Percentiles rank a stretch among this genome's conserved stretches.
Conservation (phyloP, 805 yeast genomes). For the Starmerella sirachaensis region DNA sequence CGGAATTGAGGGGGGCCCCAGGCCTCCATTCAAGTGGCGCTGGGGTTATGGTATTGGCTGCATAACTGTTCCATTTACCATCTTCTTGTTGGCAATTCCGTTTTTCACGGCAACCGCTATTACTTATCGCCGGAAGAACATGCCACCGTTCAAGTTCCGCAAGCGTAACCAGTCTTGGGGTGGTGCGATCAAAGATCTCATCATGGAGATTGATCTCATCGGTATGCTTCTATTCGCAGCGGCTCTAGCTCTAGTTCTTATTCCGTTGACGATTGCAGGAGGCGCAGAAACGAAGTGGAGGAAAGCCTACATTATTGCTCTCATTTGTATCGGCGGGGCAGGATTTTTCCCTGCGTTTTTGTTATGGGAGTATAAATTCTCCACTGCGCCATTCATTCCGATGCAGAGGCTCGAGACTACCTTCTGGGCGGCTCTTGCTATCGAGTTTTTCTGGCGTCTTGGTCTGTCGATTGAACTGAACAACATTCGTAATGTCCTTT, state of each 20-base stretch:
- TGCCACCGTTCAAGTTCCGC: slow-evolving; percentile 6
- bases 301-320: slow-evolving; percentile 50
- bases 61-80: slow-evolving; percentile 53
- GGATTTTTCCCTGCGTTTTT: slow-evolving; percentile 44
- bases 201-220: slow-evolving; percentile 55
- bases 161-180: slow-evolving; percentile 27
- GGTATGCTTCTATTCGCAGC: slow-evolving; percentile 50
- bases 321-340: slow-evolving; percentile 51
- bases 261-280: slow-evolving; percentile 68
- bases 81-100: slow-evolving; percentile 45
- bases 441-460: slow-evolving; percentile 48
- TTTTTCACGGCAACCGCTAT: slow-evolving; percentile 43
- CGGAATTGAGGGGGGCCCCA: slow-evolving; percentile 7
- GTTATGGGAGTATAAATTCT: slow-evolving; percentile 40
- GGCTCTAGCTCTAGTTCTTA: slow-evolving; percentile 50
- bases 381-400: slow-evolving; percentile 41
- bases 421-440: slow-evolving; percentile 53
- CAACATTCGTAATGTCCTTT: slow-evolving; percentile 53
- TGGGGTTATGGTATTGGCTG: slow-evolving; percentile 80
- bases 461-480: slow-evolving; percentile 57
- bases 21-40: slow-evolving; percentile 34
- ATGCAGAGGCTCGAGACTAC: slow-evolving; percentile 46
- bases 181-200: slow-evolving; percentile 24
- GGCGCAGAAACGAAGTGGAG: slow-evolving; percentile 47
- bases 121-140: slow-evolving; percentile 37